Evolutionary conservation across 768 basidiomycete species (phyloP).

Genomic region (Gymnopilus dilepis): DNA sequence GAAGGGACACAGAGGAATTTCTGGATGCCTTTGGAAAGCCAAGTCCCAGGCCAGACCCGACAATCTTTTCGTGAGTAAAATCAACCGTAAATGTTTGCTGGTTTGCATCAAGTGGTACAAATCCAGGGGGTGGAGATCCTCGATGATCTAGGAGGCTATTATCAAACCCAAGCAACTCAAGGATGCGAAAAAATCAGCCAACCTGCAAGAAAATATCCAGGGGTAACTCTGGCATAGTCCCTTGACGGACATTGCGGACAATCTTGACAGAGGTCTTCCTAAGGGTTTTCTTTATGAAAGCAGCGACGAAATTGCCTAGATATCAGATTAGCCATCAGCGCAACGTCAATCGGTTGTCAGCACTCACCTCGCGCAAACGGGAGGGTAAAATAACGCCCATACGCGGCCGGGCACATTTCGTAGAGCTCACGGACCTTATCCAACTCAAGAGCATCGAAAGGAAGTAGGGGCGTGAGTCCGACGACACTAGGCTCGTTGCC

Average conservation of each 20-base stretch:
- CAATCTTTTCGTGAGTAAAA: background rate
- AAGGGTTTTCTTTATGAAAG: background rate
- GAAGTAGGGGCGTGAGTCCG: no score
- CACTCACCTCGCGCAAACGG: background rate
- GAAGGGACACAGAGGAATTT: background rate
- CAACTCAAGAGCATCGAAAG: background rate
- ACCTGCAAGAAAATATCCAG: background rate
- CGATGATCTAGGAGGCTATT: no score
- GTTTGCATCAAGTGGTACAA: conserved; percentile 8
- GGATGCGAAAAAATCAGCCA: no score
- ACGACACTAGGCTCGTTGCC: no score
- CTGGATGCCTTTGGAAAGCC: background rate
- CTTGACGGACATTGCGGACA: background rate
- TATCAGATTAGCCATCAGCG: background rate
- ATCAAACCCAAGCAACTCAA: no score
- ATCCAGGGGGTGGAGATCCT: conserved; percentile 9
- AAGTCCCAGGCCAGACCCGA: conserved; percentile 1
- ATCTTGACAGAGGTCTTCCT: background rate
- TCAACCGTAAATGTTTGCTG: background rate
- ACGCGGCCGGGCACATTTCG: background rate
- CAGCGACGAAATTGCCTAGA: background rate
- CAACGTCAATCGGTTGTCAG: no score
- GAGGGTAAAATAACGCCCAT: background rate
- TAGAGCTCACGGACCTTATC: background rate
- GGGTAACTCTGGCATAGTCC: background rate